Percentiles rank a stretch among this genome's conserved stretches.
phyloP scores from a whole-genome alignment of 768 basidiomycete species.

The Calocera cornea region DNA sequence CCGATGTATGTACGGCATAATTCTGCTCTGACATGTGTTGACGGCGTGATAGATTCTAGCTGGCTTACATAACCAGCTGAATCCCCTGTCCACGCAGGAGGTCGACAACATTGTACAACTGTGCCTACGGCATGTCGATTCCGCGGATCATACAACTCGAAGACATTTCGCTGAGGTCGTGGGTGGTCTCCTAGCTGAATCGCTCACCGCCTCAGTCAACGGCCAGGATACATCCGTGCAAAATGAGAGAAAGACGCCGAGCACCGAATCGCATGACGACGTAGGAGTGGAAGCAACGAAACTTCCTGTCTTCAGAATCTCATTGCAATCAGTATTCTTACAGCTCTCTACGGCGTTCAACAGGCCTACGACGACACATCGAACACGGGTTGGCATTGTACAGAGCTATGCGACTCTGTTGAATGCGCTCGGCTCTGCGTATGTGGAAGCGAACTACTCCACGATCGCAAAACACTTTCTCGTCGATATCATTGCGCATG shows the following conservation, averaged over 20 bases:
- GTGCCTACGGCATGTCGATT: conserved; percentile 64
- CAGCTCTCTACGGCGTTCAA: conserved; percentile 72
- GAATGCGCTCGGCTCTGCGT: conserved; percentile 55
- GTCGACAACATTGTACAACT: conserved; percentile 59
- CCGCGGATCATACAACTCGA: conserved; percentile 71
- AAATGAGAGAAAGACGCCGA: conserved; percentile 42
- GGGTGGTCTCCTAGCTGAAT: conserved; percentile 70
- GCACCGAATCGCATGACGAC: conserved; percentile 35
- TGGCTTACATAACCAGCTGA: conserved; percentile 44
- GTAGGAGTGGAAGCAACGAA: conserved; percentile 40
- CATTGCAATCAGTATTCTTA: conserved; percentile 56
- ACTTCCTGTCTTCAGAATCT: conserved; percentile 29
- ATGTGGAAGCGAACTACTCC: conserved; percentile 72
- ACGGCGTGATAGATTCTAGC: conserved; percentile 33
- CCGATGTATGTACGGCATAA: conserved; percentile 45
- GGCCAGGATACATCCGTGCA: conserved; percentile 23
- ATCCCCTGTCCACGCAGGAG: conserved; percentile 47
- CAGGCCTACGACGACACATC: conserved; percentile 50
- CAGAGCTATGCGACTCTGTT: conserved; percentile 77
- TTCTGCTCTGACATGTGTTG: neutral
- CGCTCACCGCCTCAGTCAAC: conserved; percentile 51
- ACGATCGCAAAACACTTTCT: conserved; percentile 67
- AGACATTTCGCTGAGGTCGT: conserved; percentile 63
- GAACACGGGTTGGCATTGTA: conserved; percentile 70
- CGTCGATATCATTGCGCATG: conserved; percentile 55